Percentiles rank a stretch among this genome's conserved stretches.
Evolutionary conservation across 2,329 filamentous ascomycete species (phyloP).

Genomic region (Aspergillus transmontanensis): DNA sequence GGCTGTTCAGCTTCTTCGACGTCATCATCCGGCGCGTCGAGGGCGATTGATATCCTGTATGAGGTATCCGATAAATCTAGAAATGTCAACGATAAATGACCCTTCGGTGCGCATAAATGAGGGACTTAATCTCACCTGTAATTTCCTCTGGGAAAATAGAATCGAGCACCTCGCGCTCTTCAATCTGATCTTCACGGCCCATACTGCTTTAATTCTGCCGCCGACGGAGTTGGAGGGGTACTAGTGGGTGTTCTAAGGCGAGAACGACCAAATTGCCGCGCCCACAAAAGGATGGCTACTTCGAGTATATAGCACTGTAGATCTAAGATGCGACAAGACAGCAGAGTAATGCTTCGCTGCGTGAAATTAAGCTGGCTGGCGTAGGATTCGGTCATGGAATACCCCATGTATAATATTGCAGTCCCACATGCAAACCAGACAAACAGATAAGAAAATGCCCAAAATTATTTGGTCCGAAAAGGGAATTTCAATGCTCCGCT

Average conservation of each 20-base stretch:
- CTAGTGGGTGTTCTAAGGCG: slow-evolving; percentile 8
- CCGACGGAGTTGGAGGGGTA: slow-evolving; percentile 34
- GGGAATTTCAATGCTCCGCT: slow-evolving; percentile 19
- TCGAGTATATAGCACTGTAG: neutral
- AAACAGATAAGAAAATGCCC: slow-evolving; percentile 39
- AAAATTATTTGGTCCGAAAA: slow-evolving; percentile 30
- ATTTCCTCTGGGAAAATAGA: slow-evolving; percentile 99
- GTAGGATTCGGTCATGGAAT: slow-evolving; percentile 17
- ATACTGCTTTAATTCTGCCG: slow-evolving; percentile 38
- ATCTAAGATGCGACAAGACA: neutral
- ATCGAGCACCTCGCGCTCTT: slow-evolving; percentile 96
- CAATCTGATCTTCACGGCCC: slow-evolving; percentile 79
- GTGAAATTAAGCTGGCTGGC: slow-evolving; percentile 7
- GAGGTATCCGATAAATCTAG: slow-evolving; percentile 86
- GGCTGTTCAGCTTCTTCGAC: slow-evolving; percentile 64
- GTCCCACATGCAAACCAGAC: slow-evolving; percentile 45
- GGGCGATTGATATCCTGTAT: slow-evolving; percentile 80
- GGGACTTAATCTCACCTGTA: slow-evolving; percentile 62
- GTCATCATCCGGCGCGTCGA: slow-evolving; percentile 73
- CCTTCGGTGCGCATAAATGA: neutral
- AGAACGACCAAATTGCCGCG: neutral
- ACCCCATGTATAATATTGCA: slow-evolving; percentile 24
- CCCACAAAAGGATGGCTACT: neutral
- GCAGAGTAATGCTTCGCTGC: neutral
- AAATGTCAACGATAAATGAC: neutral